phyloP scores from a whole-genome alignment of 176 grass and related monocot species.

The bread wheat (Triticum aestivum) region DNA sequence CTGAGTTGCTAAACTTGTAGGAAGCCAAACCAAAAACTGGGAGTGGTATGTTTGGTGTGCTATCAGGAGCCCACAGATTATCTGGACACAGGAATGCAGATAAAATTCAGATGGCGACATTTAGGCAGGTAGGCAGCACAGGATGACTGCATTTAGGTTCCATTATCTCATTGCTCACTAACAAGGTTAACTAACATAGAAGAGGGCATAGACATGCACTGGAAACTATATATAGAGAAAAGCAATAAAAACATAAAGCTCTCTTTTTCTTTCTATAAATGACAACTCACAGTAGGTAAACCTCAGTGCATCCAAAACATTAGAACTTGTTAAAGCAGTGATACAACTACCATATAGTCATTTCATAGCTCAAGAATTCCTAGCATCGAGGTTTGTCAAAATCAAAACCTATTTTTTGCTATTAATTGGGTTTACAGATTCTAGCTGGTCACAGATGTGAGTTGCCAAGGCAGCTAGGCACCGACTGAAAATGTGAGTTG shows the following conservation, averaged over 20 bases:
- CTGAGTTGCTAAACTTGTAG: conserved; percentile 52
- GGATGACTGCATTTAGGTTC: background rate
- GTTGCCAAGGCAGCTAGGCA: background rate
- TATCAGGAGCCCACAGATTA: conserved; percentile 9
- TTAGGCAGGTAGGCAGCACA: background rate
- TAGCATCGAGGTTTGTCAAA: background rate
- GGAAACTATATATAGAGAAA: background rate
- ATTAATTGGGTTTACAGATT: background rate
- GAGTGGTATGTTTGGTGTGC: conserved; percentile 25
- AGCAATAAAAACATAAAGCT: background rate
- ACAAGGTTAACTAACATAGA: background rate
- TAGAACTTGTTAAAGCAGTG: background rate
- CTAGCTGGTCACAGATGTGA: background rate
- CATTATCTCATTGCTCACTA: background rate
- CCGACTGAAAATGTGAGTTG: too few species aligned
- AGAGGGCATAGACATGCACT: background rate
- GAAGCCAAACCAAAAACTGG: conserved; percentile 51
- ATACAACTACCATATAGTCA: background rate
- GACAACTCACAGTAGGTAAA: background rate
- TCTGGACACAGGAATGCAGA: conserved; percentile 26
- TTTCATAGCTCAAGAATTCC: background rate
- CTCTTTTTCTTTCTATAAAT: background rate
- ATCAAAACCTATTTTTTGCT: background rate
- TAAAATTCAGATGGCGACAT: background rate
- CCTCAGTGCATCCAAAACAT: background rate